phyloP scores from a whole-genome alignment of 208 protist species.

The Phytomonas sp. region DNA sequence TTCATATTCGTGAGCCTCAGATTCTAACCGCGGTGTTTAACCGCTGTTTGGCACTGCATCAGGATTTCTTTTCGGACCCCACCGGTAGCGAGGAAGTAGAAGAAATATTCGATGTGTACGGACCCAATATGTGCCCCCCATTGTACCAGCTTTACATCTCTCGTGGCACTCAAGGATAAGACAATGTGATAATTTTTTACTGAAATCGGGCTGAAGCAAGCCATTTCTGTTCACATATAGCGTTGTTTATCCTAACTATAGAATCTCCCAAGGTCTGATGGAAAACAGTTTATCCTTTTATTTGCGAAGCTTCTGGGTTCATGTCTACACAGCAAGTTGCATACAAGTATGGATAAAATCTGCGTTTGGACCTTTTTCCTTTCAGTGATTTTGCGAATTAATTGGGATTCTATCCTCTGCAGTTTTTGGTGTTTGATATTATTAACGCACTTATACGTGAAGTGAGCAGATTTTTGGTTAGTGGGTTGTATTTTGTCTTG shows the following conservation, averaged over 20 bases:
- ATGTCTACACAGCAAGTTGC: not conserved
- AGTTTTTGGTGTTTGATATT: not conserved
- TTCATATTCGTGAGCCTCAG: conserved; percentile 77
- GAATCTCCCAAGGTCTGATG: not conserved
- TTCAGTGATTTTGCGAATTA: not conserved
- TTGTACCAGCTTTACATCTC: conserved; percentile 88
- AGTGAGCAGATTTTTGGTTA: not conserved
- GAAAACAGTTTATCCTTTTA: not conserved
- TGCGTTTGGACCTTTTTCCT: not conserved
- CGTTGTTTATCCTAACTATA: not conserved
- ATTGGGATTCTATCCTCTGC: not conserved
- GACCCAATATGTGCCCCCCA: conserved; percentile 72
- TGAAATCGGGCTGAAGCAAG: not conserved
- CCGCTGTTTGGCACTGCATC: conserved; percentile 78
- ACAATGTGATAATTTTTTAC: not conserved
- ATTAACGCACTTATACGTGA: not conserved
- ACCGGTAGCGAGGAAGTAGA: conserved; percentile 88
- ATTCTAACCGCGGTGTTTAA: conserved; percentile 82
- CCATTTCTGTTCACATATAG: not conserved
- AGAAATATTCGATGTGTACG: conserved; percentile 87
- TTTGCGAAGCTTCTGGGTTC: not conserved
- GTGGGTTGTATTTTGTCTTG: not conserved
- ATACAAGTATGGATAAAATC: not conserved
- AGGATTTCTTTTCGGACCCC: conserved; percentile 87
- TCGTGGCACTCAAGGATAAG: conserved; percentile 30